Conservation (phyloP, 495 filamentous ascomycete species). For the Antarctomyces pellizariae region DNA sequence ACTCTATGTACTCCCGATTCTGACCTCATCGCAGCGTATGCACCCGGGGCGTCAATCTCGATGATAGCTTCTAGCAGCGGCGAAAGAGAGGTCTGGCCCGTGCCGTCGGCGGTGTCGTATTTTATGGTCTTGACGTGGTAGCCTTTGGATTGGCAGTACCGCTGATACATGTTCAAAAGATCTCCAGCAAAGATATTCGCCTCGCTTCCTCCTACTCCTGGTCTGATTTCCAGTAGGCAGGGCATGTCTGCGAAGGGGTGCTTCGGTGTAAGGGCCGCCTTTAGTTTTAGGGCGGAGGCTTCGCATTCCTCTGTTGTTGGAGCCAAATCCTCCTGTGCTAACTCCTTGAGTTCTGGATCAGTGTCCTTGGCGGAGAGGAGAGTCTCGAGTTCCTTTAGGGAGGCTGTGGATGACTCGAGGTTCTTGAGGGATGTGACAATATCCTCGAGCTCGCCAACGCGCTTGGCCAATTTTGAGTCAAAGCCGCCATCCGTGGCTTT, state of each 20-base stretch:
- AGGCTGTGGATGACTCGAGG: constrained; percentile 36
- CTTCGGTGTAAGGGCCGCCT: constrained; percentile 52
- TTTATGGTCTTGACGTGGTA: constrained; percentile 24
- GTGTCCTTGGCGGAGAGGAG: constrained; percentile 22
- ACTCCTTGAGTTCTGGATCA: constrained; percentile 27
- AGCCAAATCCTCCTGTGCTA: constrained; percentile 59
- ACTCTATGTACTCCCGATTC: constrained; percentile 92
- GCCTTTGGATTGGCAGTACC: constrained; percentile 40
- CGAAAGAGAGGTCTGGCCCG: constrained; percentile 30
- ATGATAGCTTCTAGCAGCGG: constrained; percentile 66
- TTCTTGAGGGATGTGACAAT: constrained; percentile 45
- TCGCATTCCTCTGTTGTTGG: constrained; percentile 34
- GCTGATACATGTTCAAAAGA: constrained; percentile 70
- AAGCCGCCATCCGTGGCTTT: constrained; percentile 34
- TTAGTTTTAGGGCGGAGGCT: constrained; percentile 36
- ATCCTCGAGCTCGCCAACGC: constrained; percentile 49
- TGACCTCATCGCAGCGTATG: constrained; percentile 57
- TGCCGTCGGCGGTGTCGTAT: constrained; percentile 28
- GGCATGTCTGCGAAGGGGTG: constrained; percentile 89
- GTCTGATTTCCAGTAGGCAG: constrained; percentile 76
- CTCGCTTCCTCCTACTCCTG: constrained; percentile 83
- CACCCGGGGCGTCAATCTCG: constrained; percentile 51
- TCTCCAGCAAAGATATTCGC: constrained; percentile 75
- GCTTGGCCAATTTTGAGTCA: constrained; percentile 48
- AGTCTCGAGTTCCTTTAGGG: constrained; percentile 25